Base-by-base conservation (phyloP, 129 eudicot genomes). In the Cynara cardunculus region DNA sequence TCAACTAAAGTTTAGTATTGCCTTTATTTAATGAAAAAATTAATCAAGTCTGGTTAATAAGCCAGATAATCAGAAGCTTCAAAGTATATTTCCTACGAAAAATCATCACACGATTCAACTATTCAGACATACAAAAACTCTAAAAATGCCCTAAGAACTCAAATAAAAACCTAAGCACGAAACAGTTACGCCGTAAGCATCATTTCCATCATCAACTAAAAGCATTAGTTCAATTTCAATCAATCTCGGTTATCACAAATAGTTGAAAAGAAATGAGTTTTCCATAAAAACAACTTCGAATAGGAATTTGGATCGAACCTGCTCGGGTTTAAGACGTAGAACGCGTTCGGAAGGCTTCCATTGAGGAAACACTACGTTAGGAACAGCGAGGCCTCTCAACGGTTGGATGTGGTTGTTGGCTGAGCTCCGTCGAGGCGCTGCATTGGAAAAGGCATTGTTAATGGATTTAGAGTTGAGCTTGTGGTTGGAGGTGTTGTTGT, bases 321-420 rank as follows among this genome's bases (percentile, higher is more conserved):
- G 94, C 25, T 92, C 91, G 0, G 97, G 85, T 83, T 87, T 88
- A 73, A 92, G 97, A 30, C 84, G 86, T 64, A 87, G 83, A 81
- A 90, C 94, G 53, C 97, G 97, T 80, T 90, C 91, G 59, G 97
- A 92, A 72, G 97, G 97, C 81, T 88, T 90, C 97, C 97, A 92
- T 25, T 76, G 86, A 5, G 94, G 91, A 71, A 90, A 64, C 6
- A 87, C 87, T 0, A 79, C 75, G 79, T 85, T 89, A 22, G 97
- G 92, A 2, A 83, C 85, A 24, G 85, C 65, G 71, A 81, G 78
- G 28, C 83, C 75, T 62, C 85, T 69, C 28, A 91, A 59, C 70
- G 87, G 73, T 59, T 70, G 74, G 88, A 74, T 61, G 84, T 65
- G 67, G 84, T 78, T 76, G 82, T 83, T 90, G 25, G 74, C 41